Evolutionary conservation across 164 flowering plant genomes (phyloP).

Genomic region (Warburgia ugandensis): DNA sequence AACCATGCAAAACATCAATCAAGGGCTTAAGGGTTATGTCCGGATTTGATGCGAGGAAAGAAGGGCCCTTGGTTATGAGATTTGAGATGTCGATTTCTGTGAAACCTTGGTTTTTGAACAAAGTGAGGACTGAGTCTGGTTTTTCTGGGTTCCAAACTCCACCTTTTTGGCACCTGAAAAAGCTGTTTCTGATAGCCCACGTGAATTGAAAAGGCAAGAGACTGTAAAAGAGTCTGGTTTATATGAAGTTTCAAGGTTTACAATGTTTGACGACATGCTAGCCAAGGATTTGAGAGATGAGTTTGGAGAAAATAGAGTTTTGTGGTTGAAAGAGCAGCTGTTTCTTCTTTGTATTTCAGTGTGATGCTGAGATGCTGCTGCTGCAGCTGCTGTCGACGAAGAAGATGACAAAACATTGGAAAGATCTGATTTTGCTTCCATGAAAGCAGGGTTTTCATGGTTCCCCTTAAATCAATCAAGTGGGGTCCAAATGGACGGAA

Average conservation of each 20-base stretch:
- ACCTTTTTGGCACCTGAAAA: not conserved
- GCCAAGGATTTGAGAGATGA: conserved; percentile 1
- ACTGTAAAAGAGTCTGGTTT: not conserved
- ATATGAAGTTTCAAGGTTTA: not conserved
- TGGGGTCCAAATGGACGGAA: no score
- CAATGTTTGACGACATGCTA: no score
- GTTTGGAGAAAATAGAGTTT: not conserved
- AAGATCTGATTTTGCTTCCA: no score
- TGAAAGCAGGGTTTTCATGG: no score
- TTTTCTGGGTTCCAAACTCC: not conserved
- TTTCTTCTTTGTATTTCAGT: no score
- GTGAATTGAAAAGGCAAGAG: conserved; percentile 7
- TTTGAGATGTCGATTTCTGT: not conserved
- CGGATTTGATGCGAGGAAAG: not conserved
- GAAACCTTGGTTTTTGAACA: conserved; percentile 4
- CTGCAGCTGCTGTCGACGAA: no score
- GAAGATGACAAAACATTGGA: no score
- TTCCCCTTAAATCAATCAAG: no score
- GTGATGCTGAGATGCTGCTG: no score
- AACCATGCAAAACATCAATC: not conserved
- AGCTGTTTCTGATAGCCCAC: conserved; percentile 6
- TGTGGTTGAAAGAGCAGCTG: not conserved
- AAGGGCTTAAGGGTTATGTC: conserved; percentile 6
- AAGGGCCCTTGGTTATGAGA: not conserved
- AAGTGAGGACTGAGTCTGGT: not conserved